Evolutionary conservation across 2,329 filamentous ascomycete genomes (phyloP).

Genomic region (Torrubiella hemipterigena): DNA sequence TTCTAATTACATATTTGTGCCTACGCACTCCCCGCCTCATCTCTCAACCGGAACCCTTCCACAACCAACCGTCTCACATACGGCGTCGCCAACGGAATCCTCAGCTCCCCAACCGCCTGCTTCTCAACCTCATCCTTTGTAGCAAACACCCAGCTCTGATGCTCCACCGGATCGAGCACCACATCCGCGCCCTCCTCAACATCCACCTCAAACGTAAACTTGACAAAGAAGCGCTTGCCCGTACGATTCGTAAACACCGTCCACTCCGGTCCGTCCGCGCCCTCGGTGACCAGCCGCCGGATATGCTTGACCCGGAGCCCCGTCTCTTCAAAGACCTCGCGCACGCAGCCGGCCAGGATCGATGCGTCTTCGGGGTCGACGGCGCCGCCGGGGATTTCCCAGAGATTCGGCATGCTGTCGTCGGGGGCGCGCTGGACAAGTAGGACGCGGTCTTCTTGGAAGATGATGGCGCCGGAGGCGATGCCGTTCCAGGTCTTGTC

Average conservation of each 20-base stretch:
- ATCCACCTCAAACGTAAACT: conserved; percentile 24
- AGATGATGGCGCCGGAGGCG: conserved; percentile 21
- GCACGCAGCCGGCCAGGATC: conserved; percentile 29
- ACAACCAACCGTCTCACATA: conserved; percentile 15
- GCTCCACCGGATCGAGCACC: conserved; percentile 26
- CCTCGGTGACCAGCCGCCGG: conserved; percentile 16
- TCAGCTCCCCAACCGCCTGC: too few species aligned
- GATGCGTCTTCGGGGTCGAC: conserved; percentile 27
- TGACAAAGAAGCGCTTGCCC: conserved; percentile 16
- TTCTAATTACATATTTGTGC: conserved; percentile 1
- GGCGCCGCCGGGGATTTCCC: conserved; percentile 38
- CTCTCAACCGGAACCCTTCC: conserved; percentile 18
- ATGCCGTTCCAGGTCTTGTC: conserved; percentile 17
- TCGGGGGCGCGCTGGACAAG: conserved; percentile 32
- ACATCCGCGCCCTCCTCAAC: conserved; percentile 16
- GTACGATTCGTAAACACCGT: conserved; percentile 21
- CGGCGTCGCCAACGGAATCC: conserved; percentile 18
- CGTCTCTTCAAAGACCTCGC: conserved; percentile 37
- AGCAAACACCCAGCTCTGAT: conserved; percentile 26
- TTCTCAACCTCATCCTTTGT: conserved; percentile 22
- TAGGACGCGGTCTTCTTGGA: conserved; percentile 19
- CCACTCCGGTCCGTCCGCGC: conserved; percentile 10
- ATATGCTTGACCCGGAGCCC: conserved; percentile 22
- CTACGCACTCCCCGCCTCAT: too few species aligned
- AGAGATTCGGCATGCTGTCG: conserved; percentile 31